These are phyloP conservation scores for Aspergillus fructus DNA, from an alignment of 2,329 filamentous ascomycete species.

Conservation along the genomic window DNA sequence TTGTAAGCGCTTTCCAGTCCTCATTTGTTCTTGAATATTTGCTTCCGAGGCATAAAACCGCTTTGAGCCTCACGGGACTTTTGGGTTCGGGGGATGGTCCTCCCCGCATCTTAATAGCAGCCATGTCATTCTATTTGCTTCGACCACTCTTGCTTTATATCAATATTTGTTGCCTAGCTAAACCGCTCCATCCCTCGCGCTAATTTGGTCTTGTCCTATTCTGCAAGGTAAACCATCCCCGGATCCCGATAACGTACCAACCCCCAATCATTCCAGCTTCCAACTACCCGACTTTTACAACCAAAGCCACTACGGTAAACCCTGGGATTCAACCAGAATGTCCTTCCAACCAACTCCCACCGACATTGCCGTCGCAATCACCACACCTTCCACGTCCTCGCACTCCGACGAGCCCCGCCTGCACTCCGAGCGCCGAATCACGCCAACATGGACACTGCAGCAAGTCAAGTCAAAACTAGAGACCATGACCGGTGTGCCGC, in stretches of 20 bases:
- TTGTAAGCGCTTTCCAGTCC: neutral
- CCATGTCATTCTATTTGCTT: neutral
- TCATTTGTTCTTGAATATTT: neutral
- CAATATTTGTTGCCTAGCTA: neutral
- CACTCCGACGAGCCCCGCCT: constrained; percentile 32
- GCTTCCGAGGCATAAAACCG: neutral
- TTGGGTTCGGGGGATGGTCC: neutral
- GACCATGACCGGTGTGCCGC: constrained; percentile 87
- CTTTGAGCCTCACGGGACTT: neutral
- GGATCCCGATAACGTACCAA: neutral
- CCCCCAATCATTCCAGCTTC: neutral
- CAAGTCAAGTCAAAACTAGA: constrained; percentile 86
- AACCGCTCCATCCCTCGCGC: neutral
- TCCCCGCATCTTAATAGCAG: neutral
- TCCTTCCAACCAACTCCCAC: constrained; percentile 37
- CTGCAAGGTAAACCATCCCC: neutral
- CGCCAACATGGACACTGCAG: constrained; percentile 84
- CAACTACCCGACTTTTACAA: neutral
- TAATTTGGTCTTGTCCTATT: neutral
- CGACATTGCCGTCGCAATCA: constrained; percentile 42
- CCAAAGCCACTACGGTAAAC: neutral
- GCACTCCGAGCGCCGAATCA: constrained; percentile 84
- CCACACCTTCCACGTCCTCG: constrained; percentile 25
- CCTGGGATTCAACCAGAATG: constrained; percentile 22
- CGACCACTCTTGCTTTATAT: neutral